phyloP scores from a whole-genome alignment of 805 yeast species.

The Ogataea haglerorum region DNA sequence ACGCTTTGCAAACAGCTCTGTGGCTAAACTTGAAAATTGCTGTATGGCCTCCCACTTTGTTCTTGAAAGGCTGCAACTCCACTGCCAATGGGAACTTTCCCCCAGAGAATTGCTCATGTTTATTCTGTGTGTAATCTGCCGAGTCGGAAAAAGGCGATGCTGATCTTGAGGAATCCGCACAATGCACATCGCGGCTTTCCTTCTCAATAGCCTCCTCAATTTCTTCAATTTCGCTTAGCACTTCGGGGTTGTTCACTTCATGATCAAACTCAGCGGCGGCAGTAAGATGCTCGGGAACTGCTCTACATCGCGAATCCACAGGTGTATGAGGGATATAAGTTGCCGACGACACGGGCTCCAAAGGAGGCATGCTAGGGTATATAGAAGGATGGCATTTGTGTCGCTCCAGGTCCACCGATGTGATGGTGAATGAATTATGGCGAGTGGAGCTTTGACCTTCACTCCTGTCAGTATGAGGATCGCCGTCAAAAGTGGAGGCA shows the following conservation, averaged over 20 bases:
- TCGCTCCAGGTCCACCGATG: constrained; percentile 17
- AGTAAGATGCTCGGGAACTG: constrained; percentile 40
- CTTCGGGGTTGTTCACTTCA: constrained; percentile 21
- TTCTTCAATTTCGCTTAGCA: constrained; percentile 25
- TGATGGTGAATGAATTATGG: constrained; percentile 13
- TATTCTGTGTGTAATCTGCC: neutral
- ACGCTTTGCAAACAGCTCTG: constrained; percentile 89
- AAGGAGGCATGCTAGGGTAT: constrained; percentile 20
- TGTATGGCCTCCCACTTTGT: constrained; percentile 97
- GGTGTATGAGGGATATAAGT: constrained; percentile 69
- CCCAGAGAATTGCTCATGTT: constrained; percentile 1
- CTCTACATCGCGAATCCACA: constrained; percentile 22
- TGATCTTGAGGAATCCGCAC: neutral
- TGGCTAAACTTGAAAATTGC: constrained; percentile 91
- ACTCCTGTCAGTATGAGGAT: neutral
- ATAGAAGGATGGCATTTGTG: constrained; percentile 6
- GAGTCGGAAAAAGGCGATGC: constrained; percentile 1
- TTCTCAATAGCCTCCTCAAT: constrained; percentile 23
- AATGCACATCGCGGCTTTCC: constrained; percentile 9
- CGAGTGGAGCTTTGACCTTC: constrained; percentile 7
- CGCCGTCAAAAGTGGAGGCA: constrained; percentile 1
- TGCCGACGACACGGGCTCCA: constrained; percentile 67
- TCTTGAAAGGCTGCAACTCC: constrained; percentile 84
- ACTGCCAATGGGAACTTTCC: constrained; percentile 68
- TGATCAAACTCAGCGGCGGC: constrained; percentile 49